Base-by-base conservation (phyloP, 2,329 filamentous ascomycete genomes). In the Alternaria postmessia region DNA sequence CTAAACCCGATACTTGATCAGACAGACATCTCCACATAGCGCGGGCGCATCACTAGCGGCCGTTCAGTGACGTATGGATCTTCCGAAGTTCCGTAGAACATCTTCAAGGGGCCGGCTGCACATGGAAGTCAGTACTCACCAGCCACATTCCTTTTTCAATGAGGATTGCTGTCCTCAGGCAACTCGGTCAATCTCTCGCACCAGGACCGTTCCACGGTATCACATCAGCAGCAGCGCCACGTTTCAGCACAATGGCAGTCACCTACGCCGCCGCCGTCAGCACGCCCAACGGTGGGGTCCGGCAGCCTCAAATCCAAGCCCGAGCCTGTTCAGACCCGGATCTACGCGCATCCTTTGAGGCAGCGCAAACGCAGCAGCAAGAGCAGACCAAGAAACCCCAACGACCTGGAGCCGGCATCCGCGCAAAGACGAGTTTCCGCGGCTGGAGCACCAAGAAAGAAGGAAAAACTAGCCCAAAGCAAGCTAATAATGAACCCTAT, bases 181-280 rank as follows among this genome's bases (percentile, higher is more conserved):
- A 62, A 36, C 44, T 32, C 11, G 39, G 24, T 11, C 47, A 30
- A 34, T 38, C 53, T 24, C 47, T 51, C 18, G n/a, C 20, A 18
- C 12, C 44, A 20, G 18, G 43, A 20, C 20, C 11, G 28, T 20
- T 26, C 28, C 26, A 30, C 42, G 2, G 26, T 18, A 30, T 51
- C 26, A 43, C 51, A 12, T 41, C 34, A 34, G 49, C 30, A 57
- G 22, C 30, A 14, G 28, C 41, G 46, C n/a, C 41, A 24, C 34
- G 16, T 7, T 43, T 44, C 18, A 51, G 57, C 48, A 57, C 34
- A 24, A 68, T 61, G 62, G 51, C 60, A 28, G 56, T 67, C 34
- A 65, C 62, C 2, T 70, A 72, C 42, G 67, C 67, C n/a, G 64
- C 65, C n/a, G 68, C 64, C 24, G 60, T 68, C 41, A 65, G 64